Evolutionary conservation across 768 basidiomycete species (phyloP), one percentile per base, ranked within the genome.

Genomic region (Mycena floridula): DNA sequence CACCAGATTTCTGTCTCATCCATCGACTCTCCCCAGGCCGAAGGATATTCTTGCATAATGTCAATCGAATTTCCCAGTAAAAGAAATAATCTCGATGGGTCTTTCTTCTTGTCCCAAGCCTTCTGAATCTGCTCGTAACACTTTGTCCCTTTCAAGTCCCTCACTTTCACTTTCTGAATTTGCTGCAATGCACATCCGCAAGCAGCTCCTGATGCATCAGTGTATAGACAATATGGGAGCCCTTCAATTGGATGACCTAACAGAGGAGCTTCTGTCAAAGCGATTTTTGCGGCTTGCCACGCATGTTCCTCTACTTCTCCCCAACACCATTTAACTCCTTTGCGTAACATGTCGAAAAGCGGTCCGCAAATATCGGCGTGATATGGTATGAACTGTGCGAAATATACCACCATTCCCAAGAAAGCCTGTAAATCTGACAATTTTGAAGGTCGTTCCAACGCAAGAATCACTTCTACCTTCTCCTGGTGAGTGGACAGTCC

Each of bases 211-310:
- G 45, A 52, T 0, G 51, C 51, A 39, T 64, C 62, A 0, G 53
- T 56, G 27, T 64, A 64, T 1, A 64, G 43, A 11, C 55, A 39
- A 36, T 64, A 64, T 1, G 54, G 56, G n/a, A 38, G 18, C 0
- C 54, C 52, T 18, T 42, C 43, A 1, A 45, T 41, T 1, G 57
- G 48, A 25, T 61, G 54, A 0, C 46, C 60, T 20, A 52, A 22
- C 3, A 64, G 39, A 0, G 63, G 62, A 1, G 62, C 54, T 5
- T 7, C 18, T 4, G 23, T 18, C 0, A 64, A 45, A 5, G 50
- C 52, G 1, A 25, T 20, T 37, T 24, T 48, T 28, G 32, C 49
- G 51, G 1, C 50, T 41, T n/a, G 49, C 45, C 12, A 43, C 7
- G 24, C 28, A 9, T 9, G 9, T n/a, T 30, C 28, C 28, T 30